Evolutionary conservation across 2,329 filamentous ascomycete species (phyloP), one percentile per base, ranked within the genome.

Genomic region (Diaporthe citri): DNA sequence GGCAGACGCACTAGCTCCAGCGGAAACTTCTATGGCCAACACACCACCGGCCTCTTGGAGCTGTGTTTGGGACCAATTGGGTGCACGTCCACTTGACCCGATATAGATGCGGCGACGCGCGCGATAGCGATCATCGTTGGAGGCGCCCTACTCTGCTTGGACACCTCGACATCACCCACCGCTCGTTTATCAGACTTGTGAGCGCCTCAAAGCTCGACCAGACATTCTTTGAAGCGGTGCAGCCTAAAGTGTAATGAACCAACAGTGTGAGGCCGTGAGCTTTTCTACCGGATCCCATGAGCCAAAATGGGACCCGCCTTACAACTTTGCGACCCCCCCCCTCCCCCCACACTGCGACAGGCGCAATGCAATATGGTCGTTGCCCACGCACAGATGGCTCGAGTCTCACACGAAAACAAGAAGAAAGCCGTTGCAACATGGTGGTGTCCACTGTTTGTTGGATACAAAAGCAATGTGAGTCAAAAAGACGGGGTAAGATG

Each of bases 351-450:
- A 20, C 20, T 31, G 43, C 31, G 10, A 51, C 43, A 39, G 48
- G 46, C 48, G 52, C 31, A 41, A 28, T 22, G 22, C 64, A 69
- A 69, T 69, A 39, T 41, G 22, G 64, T 34, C 39, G 64, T 39
- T 69, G 34, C 15, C 31, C 48, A 52, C 64, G 64, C 64, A 52
- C 64, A 52, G 64, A 67, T 67, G 46, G 46, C 46, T n/a, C 34
- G 31, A 69, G 64, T 69, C 64, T 69, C 64, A 69, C 34, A 52
- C 48, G 64, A 52, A 69, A 52, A 67, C 64, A 67, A 67, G 64
- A 67, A 67, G 64, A 67, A 67, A 69, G 64, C 64, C 64, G 64
- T 69, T 69, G 48, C 46, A 69, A 55, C 46, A 51, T 39, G 46
- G 48, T 55, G 13, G 22, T 55, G 48, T 20, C 34, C 64, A 41